phyloP scores from a whole-genome alignment of 306 rosid species.

The Quercus wislizeni region DNA sequence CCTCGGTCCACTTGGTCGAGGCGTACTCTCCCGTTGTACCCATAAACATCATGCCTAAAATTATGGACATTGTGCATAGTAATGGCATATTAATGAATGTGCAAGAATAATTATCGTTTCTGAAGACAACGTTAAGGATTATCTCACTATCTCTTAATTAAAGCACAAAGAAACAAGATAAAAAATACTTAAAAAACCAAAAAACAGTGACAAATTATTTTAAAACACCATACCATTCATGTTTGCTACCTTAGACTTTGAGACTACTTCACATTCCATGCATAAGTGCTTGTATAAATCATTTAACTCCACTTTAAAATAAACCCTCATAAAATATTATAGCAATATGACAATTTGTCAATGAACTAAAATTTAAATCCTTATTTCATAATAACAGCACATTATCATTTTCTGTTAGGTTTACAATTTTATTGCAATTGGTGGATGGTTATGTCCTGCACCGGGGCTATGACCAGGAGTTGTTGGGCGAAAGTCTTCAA shows the following conservation, averaged over 20 bases:
- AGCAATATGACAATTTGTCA: too few species aligned
- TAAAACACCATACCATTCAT: not conserved
- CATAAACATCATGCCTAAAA: too few species aligned
- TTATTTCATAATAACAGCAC: not conserved
- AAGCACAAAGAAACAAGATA: not conserved
- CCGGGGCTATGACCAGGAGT: slow-evolving; percentile 65
- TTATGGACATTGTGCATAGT: too few species aligned
- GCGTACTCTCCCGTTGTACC: accelerated
- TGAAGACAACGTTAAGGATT: not conserved
- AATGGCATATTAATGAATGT: too few species aligned
- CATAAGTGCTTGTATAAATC: not conserved
- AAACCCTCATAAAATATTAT: not conserved
- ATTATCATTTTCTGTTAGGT: not conserved
- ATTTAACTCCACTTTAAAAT: not conserved
- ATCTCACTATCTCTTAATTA: not conserved
- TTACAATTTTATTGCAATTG: slow-evolving; percentile 14
- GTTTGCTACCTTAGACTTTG: not conserved
- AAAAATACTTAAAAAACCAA: not conserved
- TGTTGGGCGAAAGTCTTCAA: slow-evolving; percentile 57
- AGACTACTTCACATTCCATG: not conserved
- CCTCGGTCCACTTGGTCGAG: accelerated
- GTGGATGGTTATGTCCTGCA: slow-evolving; percentile 42
- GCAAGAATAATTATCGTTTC: too few species aligned
- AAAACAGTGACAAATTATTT: not conserved
- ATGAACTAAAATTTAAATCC: not conserved